phyloP scores from a whole-genome alignment of 129 eudicot species.

The Chrysanthemum seticuspe region DNA sequence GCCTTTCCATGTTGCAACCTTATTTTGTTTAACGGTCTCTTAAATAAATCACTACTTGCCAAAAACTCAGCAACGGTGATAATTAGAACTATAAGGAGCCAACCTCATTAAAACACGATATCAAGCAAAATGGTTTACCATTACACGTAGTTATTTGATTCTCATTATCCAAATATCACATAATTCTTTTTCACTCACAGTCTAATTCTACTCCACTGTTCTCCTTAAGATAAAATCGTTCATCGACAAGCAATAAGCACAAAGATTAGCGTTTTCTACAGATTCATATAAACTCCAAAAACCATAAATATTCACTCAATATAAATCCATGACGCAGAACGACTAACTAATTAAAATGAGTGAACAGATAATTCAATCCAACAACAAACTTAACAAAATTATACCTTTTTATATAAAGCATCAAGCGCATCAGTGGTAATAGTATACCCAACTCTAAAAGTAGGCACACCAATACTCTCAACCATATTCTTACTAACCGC shows the following conservation, averaged over 20 bases:
- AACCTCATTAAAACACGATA: too few relatives aligned
- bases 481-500: slow-evolving; percentile 97
- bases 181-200: background rate
- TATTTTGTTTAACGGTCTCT: background rate
- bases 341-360: too few relatives aligned
- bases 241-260: background rate
- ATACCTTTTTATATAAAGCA: slow-evolving; percentile 92
- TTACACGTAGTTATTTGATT: background rate
- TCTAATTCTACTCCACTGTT: background rate
- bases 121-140: too few relatives aligned
- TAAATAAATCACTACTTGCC: background rate
- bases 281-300: background rate
- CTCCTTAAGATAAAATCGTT: background rate
- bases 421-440: slow-evolving; percentile 95
- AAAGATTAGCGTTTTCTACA: background rate
- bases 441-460: slow-evolving; percentile 93
- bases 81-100: background rate
- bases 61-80: background rate
- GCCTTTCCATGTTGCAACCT: too few relatives aligned
- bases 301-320: background rate
- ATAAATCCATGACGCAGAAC: too few relatives aligned
- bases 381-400: background rate
- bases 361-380: too few relatives aligned
- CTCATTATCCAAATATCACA: background rate
- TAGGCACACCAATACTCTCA: slow-evolving; percentile 86